phyloP scores from a whole-genome alignment of 495 filamentous ascomycete species.

The Tuber brumale region DNA sequence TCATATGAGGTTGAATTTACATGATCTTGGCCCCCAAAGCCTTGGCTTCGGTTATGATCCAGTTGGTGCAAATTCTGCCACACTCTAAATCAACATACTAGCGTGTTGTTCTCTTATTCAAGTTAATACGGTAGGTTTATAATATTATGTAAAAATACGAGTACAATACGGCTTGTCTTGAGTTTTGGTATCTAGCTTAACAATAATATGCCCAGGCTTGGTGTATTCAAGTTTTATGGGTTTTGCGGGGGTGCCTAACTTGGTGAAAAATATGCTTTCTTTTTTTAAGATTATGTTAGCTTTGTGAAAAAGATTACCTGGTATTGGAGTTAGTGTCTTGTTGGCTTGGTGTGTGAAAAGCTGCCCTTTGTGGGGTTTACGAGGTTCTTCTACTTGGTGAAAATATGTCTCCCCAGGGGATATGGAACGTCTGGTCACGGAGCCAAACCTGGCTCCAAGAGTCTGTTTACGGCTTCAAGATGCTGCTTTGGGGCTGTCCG shows the following conservation, averaged over 20 bases:
- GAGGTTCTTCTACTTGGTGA: neutral
- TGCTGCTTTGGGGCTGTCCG: neutral
- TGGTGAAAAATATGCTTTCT: neutral
- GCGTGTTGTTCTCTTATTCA: no score
- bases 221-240: neutral
- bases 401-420: neutral
- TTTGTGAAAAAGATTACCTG: no score
- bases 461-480: neutral
- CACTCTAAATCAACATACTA: no score
- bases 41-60: no score
- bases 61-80: no score
- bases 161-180: neutral
- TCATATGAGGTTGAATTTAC: no score
- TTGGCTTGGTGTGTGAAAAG: neutral
- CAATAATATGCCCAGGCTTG: no score
- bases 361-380: neutral
- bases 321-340: neutral
- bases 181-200: neutral
- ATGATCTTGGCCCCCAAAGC: no score
- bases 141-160: no score
- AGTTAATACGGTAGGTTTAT: no score
- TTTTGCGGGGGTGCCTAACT: neutral
- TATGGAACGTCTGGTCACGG: neutral
- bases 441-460: neutral
- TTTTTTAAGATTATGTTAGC: no score